phyloP scores from a whole-genome alignment of 2,329 filamentous ascomycete genomes.

The Beauveria bassiana region DNA sequence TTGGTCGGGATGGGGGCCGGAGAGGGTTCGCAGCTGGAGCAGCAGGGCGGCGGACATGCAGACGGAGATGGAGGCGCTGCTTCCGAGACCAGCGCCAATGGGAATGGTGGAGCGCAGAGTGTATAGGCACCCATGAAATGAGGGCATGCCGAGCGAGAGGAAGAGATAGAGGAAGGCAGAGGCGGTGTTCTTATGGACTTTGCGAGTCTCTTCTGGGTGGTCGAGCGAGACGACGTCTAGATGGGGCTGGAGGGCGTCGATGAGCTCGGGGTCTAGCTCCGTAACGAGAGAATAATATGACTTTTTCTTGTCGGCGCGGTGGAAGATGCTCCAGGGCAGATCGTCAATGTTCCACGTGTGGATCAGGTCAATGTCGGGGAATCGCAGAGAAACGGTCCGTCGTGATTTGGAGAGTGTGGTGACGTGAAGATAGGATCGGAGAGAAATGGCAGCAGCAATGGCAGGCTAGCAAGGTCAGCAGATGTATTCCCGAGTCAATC shows the following conservation, averaged over 20 bases:
- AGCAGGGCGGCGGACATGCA: slow-evolving; percentile 80
- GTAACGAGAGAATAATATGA: slow-evolving; percentile 89
- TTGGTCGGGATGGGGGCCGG: slow-evolving; percentile 88
- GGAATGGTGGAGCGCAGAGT: slow-evolving; percentile 90
- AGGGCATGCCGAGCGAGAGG: slow-evolving; percentile 72
- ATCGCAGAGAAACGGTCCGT: slow-evolving; percentile 78
- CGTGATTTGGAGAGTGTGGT: slow-evolving; percentile 89
- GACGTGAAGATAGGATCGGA: slow-evolving; percentile 93
- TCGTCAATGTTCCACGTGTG: slow-evolving; percentile 94
- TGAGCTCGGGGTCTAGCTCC: slow-evolving; percentile 71
- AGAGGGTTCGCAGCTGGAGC: slow-evolving; percentile 78
- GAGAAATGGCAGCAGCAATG: slow-evolving; percentile 88
- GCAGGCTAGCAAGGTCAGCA: slow-evolving; percentile 52
- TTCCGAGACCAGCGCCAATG: slow-evolving; percentile 83
- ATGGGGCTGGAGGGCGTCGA: slow-evolving; percentile 73
- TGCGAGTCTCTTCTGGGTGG: slow-evolving; percentile 63
- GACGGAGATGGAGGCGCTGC: slow-evolving; percentile 88
- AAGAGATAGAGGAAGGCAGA: slow-evolving; percentile 89
- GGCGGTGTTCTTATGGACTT: slow-evolving; percentile 76
- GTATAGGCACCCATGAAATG: slow-evolving; percentile 76
- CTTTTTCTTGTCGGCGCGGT: slow-evolving; percentile 78
- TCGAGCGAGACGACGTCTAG: slow-evolving; percentile 61
- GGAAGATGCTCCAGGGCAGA: slow-evolving; percentile 79
- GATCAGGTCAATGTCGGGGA: slow-evolving; percentile 81
- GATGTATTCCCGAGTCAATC: neutral